phyloP scores from a whole-genome alignment of 305 asterid genomes.

The Striga hermonthica region DNA sequence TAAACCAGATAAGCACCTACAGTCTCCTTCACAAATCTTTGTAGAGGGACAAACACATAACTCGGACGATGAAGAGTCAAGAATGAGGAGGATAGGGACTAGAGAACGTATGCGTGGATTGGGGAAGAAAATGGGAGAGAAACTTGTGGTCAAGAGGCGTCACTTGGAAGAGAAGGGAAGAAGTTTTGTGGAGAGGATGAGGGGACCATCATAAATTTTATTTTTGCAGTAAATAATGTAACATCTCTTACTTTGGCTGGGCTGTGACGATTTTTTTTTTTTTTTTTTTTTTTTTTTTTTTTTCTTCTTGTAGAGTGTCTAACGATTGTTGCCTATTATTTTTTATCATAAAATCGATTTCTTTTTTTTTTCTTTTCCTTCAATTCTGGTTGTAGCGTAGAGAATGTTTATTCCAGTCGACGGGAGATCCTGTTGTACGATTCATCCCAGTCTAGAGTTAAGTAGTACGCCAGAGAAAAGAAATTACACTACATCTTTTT shows the following conservation, averaged over 20 bases:
- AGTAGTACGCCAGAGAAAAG: slow-evolving; percentile 17
- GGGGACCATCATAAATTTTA: slow-evolving; percentile 43
- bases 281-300: not conserved
- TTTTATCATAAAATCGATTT: slow-evolving; percentile 6
- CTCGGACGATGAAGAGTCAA: slow-evolving; percentile 54
- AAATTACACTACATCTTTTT: slow-evolving; percentile 7
- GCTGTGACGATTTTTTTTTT: not conserved
- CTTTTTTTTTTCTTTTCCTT: not conserved
- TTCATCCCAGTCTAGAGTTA: not conserved
- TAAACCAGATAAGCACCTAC: slow-evolving; percentile 20
- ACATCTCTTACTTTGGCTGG: not conserved
- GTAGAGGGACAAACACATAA: slow-evolving; percentile 38
- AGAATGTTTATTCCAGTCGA: slow-evolving; percentile 17
- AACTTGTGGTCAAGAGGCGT: slow-evolving; percentile 79
- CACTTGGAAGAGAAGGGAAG: slow-evolving; percentile 80
- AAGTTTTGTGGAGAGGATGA: slow-evolving; percentile 75
- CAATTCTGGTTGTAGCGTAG: not conserved
- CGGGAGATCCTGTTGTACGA: slow-evolving; percentile 20
- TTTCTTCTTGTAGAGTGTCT: not conserved
- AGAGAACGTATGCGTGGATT: slow-evolving; percentile 74
- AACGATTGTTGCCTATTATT: not conserved
- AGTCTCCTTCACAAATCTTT: slow-evolving; percentile 39
- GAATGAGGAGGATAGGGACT: slow-evolving; percentile 48
- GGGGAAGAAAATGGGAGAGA: slow-evolving; percentile 87
- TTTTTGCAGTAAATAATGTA: slow-evolving; percentile 23